phyloP scores from a whole-genome alignment of 73 alveolate genomes.

The Paramecium sexaurelia region DNA sequence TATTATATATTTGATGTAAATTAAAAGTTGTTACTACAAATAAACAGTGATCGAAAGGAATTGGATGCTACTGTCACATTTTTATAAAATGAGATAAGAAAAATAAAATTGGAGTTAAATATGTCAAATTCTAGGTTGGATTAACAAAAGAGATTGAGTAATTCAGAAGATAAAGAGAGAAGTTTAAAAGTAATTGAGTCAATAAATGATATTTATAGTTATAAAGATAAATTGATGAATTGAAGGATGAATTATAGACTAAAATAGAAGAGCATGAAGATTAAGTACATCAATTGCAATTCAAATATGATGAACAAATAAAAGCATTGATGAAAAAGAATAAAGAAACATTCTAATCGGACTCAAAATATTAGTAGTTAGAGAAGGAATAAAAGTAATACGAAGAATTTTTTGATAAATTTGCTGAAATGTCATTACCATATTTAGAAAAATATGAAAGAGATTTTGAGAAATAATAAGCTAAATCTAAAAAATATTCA shows the following conservation, averaged over 20 bases:
- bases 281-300: neutral
- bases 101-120: neutral
- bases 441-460: conserved; percentile 47
- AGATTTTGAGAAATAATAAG: conserved; percentile 32
- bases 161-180: conserved; percentile 16
- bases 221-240: neutral
- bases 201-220: neutral
- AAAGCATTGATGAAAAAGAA: conserved; percentile 20
- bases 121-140: conserved; percentile 1
- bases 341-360: neutral
- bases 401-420: conserved; percentile 48
- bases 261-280: conserved; percentile 44
- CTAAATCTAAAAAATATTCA: neutral
- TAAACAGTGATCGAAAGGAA: conserved; percentile 40
- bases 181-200: neutral
- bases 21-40: neutral
- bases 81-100: conserved; percentile 33
- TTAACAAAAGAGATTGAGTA: neutral
- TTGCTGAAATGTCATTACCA: conserved; percentile 40
- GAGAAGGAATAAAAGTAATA: neutral
- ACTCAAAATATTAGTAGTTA: neutral
- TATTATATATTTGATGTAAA: neutral
- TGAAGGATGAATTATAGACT: conserved; percentile 21
- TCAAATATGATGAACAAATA: conserved; percentile 50
- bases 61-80: conserved; percentile 37